Conservation (phyloP, 495 filamentous ascomycete genomes). For the Coniosporium apollinis region DNA sequence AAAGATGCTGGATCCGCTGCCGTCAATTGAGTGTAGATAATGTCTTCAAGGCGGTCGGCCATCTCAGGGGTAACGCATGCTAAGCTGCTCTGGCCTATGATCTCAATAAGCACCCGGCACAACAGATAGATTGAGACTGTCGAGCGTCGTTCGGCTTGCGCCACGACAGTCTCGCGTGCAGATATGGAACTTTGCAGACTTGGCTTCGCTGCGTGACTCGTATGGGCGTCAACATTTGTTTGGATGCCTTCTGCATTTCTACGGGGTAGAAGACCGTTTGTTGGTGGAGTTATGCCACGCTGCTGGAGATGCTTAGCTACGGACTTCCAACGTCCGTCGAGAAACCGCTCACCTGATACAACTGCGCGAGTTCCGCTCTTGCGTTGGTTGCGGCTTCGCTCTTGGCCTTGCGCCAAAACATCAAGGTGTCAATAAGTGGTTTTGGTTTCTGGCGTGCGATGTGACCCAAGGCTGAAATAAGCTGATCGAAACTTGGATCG, state of each 20-base stretch:
- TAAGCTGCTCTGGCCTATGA: conserved; percentile 76
- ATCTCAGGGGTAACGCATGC: conserved; percentile 69
- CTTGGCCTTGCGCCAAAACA: conserved; percentile 92
- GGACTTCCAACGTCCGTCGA: not conserved
- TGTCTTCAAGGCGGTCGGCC: conserved; percentile 78
- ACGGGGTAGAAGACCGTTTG: conserved; percentile 1
- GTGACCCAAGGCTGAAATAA: conserved; percentile 81
- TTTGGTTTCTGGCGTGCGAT: conserved; percentile 89
- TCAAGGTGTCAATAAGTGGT: conserved; percentile 88
- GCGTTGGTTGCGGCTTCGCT: conserved; percentile 62
- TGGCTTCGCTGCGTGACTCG: no score
- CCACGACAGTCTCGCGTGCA: conserved; percentile 53
- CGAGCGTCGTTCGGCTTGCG: conserved; percentile 68
- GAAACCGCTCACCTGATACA: conserved; percentile 37
- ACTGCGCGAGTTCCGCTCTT: conserved; percentile 41
- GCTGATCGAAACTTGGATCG: conserved; percentile 84
- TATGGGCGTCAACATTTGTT: not conserved
- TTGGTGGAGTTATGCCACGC: not conserved
- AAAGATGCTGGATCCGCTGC: conserved; percentile 74
- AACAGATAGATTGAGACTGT: conserved; percentile 89
- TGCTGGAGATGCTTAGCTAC: not conserved
- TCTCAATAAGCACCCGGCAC: conserved; percentile 83
- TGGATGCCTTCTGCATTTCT: not conserved
- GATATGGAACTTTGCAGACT: conserved; percentile 14
- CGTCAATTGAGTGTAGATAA: conserved; percentile 85